Evolutionary conservation across 495 filamentous ascomycete species (phyloP).

Genomic region (Elasticomyces elasticus): DNA sequence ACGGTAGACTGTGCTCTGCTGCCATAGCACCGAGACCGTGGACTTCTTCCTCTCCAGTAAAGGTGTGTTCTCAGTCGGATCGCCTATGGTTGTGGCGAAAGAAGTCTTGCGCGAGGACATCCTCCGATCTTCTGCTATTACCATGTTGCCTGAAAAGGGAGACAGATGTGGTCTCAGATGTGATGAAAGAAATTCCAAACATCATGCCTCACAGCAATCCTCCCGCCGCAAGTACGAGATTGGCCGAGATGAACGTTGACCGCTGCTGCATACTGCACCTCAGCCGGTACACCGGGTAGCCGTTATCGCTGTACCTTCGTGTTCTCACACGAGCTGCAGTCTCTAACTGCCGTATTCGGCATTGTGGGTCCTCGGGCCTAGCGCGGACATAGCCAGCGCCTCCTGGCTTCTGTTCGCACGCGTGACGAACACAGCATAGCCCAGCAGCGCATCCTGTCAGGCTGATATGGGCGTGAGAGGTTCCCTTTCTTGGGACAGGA

Average conservation of each 20-base stretch:
- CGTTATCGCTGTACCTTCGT: not conserved
- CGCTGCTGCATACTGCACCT: not conserved
- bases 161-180: not conserved
- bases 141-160: not conserved
- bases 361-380: not conserved
- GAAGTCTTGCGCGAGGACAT: conserved; percentile 1
- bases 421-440: too few relatives aligned
- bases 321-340: not conserved
- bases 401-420: too few relatives aligned
- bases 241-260: not conserved
- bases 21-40: conserved; percentile 8
- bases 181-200: not conserved
- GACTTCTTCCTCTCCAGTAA: conserved; percentile 6
- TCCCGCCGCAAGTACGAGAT: not conserved
- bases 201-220: not conserved
- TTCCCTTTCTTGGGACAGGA: too few relatives aligned
- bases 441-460: too few relatives aligned
- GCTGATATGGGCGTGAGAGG: too few relatives aligned
- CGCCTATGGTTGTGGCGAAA: not conserved
- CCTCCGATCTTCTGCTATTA: not conserved
- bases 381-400: not conserved
- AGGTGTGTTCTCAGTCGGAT: conserved; percentile 6
- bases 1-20: conserved; percentile 21
- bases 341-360: not conserved
- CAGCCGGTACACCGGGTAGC: too few relatives aligned